Conservation (phyloP, 2,329 filamentous ascomycete genomes). For the Beauveria bassiana region DNA sequence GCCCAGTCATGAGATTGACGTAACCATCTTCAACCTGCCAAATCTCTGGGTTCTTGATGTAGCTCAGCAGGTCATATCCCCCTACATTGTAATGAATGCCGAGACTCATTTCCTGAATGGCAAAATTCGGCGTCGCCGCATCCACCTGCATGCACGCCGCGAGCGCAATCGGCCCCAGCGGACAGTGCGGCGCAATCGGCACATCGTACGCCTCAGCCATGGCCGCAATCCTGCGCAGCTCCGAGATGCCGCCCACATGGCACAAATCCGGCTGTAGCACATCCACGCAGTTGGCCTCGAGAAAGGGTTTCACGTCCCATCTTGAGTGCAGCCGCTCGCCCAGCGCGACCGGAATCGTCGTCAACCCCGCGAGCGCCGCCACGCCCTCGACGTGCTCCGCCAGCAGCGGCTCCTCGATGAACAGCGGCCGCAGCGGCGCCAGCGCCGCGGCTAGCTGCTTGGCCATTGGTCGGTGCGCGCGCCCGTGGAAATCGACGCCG, state of each 20-base stretch:
- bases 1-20: slow-evolving; percentile 50
- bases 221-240: slow-evolving; percentile 59
- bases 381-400: slow-evolving; percentile 61
- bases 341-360: slow-evolving; percentile 59
- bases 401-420: slow-evolving; percentile 67
- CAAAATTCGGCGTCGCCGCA: slow-evolving; percentile 53
- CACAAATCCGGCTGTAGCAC: slow-evolving; percentile 67
- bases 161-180: slow-evolving; percentile 63
- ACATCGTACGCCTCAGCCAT: slow-evolving; percentile 71
- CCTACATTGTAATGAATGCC: slow-evolving; percentile 74
- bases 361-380: slow-evolving; percentile 36
- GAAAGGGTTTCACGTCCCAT: slow-evolving; percentile 67
- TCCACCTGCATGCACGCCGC: slow-evolving; percentile 65
- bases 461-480: slow-evolving; percentile 73
- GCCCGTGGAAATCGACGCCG: slow-evolving; percentile 71
- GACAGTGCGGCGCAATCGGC: slow-evolving; percentile 65
- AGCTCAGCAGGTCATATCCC: slow-evolving; percentile 57
- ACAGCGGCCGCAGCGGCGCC: slow-evolving; percentile 62
- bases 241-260: slow-evolving; percentile 66
- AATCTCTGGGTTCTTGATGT: slow-evolving; percentile 55
- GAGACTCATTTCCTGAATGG: slow-evolving; percentile 70
- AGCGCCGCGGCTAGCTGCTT: slow-evolving; percentile 63
- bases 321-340: slow-evolving; percentile 65
- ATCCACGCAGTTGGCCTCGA: slow-evolving; percentile 61
- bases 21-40: slow-evolving; percentile 62